Base-by-base conservation (phyloP, 176 grass and related monocot species). In the Lolium rigidum region DNA sequence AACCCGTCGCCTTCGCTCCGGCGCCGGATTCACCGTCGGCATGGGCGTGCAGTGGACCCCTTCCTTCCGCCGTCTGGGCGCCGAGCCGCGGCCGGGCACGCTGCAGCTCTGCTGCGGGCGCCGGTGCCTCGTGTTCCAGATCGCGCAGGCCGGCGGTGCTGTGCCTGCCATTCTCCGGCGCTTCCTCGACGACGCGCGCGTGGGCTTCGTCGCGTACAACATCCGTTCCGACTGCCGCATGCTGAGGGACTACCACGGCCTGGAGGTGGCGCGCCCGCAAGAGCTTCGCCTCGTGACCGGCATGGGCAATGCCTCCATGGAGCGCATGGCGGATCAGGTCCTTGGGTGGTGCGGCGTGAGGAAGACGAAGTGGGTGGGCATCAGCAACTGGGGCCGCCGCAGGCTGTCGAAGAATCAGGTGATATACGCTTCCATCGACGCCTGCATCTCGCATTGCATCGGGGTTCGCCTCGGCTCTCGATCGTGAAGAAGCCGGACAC, bases 291-390 rank as follows among this genome's bases (percentile, higher is more conserved):
- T 0, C 0, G 4, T 76, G 38, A 65, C 79, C 0, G 31, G 46
- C 20, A 79, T 84, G 74, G 72, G 71, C 0, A 78, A 17, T 18
- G 56, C 80, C 12, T 90, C 88, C 5, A 79, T 90, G 84, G 88
- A 63, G 85, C 39, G 20, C 17, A 91, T 87, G 80, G 85, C 74
- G 43, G 66, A 83, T 41, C 25, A 50, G 51, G 2, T 70, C 12
- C 76, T 90, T 13, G 76, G 86, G 13, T 48, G 65, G 17, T 1
- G 7, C 15, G 85, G 66, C 3, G 46, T 84, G 41, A 26, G 15
- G 25, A 88, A 91, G 13, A 4, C 58, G 2, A 1, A 49, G 58
- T 5, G 15, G 47, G 55, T 91, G 2, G 22, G 12, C 43, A 50
- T 0, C 15, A 60, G 75, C 62, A 54, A 4, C 24, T 91, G 89